These are phyloP conservation scores for Nakazawaea wyomingensis DNA, from an alignment of 805 yeast species.

Conservation along the genomic window DNA sequence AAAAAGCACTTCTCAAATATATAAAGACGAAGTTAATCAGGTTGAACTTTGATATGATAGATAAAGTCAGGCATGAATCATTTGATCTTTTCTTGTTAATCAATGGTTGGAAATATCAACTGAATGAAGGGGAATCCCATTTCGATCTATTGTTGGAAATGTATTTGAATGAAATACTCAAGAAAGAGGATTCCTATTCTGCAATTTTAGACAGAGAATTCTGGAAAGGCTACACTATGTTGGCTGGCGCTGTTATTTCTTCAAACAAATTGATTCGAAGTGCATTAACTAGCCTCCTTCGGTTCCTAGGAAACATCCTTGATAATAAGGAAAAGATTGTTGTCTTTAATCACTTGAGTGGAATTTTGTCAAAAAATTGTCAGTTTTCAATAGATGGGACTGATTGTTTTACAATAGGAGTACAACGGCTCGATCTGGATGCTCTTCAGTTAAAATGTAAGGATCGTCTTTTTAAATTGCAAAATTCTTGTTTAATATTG, in stretches of 20 bases:
- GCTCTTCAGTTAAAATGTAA: neutral
- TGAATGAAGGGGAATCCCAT: constrained; percentile 19
- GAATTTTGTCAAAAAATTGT: constrained; percentile 23
- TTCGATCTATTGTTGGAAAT: constrained; percentile 22
- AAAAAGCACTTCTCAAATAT: constrained; percentile 9
- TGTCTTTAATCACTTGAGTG: constrained; percentile 21
- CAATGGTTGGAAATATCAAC: neutral
- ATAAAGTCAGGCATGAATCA: constrained; percentile 42
- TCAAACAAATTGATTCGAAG: constrained; percentile 26
- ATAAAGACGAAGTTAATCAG: constrained; percentile 40
- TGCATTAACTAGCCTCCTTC: constrained; percentile 35
- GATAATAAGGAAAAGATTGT: constrained; percentile 11
- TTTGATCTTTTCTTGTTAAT: constrained; percentile 28
- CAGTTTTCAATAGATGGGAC: neutral
- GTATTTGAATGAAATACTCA: constrained; percentile 16
- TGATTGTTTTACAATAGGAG: neutral
- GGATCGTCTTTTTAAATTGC: constrained; percentile 19
- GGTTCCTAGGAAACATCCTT: constrained; percentile 20
- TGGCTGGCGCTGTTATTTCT: constrained; percentile 45
- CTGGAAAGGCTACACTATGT: constrained; percentile 50
- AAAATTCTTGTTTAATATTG: constrained; percentile 21
- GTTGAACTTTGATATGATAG: constrained; percentile 60
- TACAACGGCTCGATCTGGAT: neutral
- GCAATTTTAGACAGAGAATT: constrained; percentile 29
- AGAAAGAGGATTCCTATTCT: constrained; percentile 6